Conservation (phyloP, 176 grass and related monocot species). For the Oryza nivara region DNA sequence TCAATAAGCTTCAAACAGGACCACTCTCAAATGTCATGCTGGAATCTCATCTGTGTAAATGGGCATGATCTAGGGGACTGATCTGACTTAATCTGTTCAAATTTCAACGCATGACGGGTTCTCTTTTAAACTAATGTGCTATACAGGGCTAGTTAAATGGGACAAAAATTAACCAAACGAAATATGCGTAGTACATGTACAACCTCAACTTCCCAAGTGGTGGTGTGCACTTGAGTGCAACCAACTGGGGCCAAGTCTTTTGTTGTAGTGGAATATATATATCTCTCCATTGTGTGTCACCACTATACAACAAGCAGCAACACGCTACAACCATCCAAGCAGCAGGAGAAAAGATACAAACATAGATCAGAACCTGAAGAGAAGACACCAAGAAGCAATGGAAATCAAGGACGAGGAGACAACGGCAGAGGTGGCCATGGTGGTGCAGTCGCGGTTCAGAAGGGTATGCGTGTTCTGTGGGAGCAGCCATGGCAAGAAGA, state of each 20-base stretch:
- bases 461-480: constrained; percentile 59
- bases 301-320: constrained; percentile 8
- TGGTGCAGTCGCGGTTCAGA: constrained; percentile 37
- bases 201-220: constrained; percentile 31
- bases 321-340: not conserved
- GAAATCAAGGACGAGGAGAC: constrained; percentile 37
- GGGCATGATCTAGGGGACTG: not conserved
- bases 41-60: not conserved
- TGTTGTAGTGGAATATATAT: constrained; percentile 25
- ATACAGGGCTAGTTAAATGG: not conserved
- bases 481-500: constrained; percentile 60
- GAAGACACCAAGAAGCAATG: constrained; percentile 35
- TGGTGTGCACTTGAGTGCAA: constrained; percentile 44
- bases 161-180: not conserved
- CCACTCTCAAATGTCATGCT: not conserved
- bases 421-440: not conserved
- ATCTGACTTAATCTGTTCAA: constrained; percentile 32
- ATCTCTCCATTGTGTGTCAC: constrained; percentile 21
- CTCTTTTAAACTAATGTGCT: constrained; percentile 30
- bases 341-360: not conserved
- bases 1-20: not conserved
- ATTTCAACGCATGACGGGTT: constrained; percentile 42
- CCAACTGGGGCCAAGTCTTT: constrained; percentile 15
- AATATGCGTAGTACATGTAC: constrained; percentile 12
- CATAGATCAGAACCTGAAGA: constrained; percentile 3